Percentiles rank a stretch among this genome's conserved stretches.
These are phyloP conservation scores for Fusarium dlaminii DNA, from an alignment of 2,329 filamentous ascomycete species.

Conservation along the genomic window DNA sequence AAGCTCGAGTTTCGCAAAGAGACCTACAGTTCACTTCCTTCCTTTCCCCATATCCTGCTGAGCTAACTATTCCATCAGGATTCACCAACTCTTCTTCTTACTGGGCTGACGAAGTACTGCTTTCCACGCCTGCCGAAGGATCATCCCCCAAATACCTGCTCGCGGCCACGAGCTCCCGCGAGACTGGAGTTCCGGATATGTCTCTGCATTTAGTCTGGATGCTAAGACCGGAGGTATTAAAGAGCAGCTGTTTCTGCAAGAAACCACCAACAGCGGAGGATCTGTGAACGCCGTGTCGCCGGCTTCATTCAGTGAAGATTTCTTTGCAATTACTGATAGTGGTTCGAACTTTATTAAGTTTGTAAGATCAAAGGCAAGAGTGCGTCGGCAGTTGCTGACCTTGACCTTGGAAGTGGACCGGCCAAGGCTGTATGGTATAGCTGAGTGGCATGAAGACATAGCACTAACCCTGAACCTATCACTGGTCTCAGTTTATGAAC, in stretches of 20 bases:
- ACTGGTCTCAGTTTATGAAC: no score
- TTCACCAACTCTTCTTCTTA: not conserved
- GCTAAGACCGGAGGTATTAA: not conserved
- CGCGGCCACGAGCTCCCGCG: not conserved
- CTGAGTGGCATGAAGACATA: not conserved
- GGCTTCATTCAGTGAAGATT: not conserved
- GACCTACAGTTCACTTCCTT: not conserved
- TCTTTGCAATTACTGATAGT: not conserved
- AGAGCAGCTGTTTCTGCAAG: not conserved
- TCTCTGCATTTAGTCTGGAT: not conserved
- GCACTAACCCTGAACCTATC: no score
- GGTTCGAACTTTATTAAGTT: not conserved
- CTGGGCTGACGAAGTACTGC: not conserved
- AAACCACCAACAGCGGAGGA: not conserved
- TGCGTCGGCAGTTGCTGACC: not conserved
- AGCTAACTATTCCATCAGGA: not conserved
- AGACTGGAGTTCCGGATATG: not conserved
- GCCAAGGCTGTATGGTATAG: not conserved
- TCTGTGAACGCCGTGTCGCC: not conserved
- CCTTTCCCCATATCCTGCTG: rapidly evolving
- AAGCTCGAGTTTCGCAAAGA: not conserved
- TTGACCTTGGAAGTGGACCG: not conserved
- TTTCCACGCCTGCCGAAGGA: not conserved
- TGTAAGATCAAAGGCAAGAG: not conserved
- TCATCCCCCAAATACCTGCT: not conserved